Percentiles rank a stretch among this genome's conserved stretches.
phyloP scores from a whole-genome alignment of 352 stramenopile genomes.

The Pythium rhizo-oryzae region DNA sequence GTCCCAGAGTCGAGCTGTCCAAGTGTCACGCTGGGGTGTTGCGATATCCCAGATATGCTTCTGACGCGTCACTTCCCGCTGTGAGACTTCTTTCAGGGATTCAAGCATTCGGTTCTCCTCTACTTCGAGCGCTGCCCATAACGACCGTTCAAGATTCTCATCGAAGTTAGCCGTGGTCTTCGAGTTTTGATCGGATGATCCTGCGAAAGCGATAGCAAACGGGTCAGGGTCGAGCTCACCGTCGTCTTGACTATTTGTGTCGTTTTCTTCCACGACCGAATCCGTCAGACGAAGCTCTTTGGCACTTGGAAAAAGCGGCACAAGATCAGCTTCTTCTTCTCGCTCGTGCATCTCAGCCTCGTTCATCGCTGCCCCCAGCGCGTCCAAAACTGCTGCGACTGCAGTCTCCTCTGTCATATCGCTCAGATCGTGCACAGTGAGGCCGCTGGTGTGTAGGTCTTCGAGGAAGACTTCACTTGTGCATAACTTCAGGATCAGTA shows the following conservation, averaged over 20 bases:
- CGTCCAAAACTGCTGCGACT: constrained; percentile 57
- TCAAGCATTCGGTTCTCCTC: constrained; percentile 82
- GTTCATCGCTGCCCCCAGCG: constrained; percentile 63
- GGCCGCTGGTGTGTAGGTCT: constrained; percentile 49
- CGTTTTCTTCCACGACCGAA: constrained; percentile 2
- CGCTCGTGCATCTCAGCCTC: constrained; percentile 72
- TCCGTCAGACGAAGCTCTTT: constrained; percentile 47
- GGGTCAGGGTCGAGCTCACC: constrained; percentile 20
- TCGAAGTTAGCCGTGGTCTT: constrained; percentile 15
- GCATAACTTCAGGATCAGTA: constrained; percentile 66
- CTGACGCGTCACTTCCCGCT: constrained; percentile 17
- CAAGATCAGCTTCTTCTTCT: constrained; percentile 67
- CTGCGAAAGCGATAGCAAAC: constrained; percentile 30
- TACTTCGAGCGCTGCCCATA: constrained; percentile 80
- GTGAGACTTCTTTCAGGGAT: constrained; percentile 46
- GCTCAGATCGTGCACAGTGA: constrained; percentile 59
- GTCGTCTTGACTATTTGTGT: neutral
- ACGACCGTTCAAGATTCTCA: constrained; percentile 54
- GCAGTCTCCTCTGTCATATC: constrained; percentile 60
- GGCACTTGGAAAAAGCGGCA: constrained; percentile 67
- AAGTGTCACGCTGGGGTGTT: constrained; percentile 33
- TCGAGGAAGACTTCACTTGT: constrained; percentile 78
- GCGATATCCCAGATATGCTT: constrained; percentile 3
- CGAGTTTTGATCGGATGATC: constrained; percentile 6
- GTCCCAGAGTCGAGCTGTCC: constrained; percentile 62